Evolutionary conservation across 2,329 filamentous ascomycete genomes (phyloP), one percentile per base, ranked within the genome.

Genomic region (Cladophialophora carrionii): DNA sequence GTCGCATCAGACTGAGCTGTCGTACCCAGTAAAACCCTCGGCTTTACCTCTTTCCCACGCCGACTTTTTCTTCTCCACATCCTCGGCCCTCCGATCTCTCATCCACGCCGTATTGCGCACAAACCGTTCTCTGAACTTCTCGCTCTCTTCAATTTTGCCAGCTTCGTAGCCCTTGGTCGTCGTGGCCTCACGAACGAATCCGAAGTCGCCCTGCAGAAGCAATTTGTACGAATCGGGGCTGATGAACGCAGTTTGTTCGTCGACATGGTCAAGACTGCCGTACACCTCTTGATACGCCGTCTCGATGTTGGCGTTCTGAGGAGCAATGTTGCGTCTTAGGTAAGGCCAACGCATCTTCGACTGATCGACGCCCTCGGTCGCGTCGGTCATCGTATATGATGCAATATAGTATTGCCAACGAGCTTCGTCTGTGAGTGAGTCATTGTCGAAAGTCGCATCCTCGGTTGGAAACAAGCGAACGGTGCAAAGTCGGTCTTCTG

Each of bases 331-430:
- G 64, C 90, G 88, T 57, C 86, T 84, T 17, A 94, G 82, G 64
- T 92, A 86, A 4, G 87, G 84, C 78, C 87, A 89, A 67, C 85
- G 86, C 72, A 92, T 83, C 55, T 85, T 85, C 5, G 84, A 83
- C 57, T 88, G 82, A 6, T 84, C 80, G 2, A 95, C 84, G 14
- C 90, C 90, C 77, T 95, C 91, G 0, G 95, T 99, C 1, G 91
- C 90, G 73, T 96, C 92, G 26, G 93, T 85, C 68, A 92, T 91
- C 71, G 92, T 90, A 77, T 90, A 98, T 0, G 93, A 92, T 20
- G 94, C 93, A 63, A 96, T 91, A 76, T 99, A 99, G 79, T 96
- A 96, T 72, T 94, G 91, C 95, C 95, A 99, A 46, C 87, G 81
- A 68, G 84, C 83, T 69, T 87, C 83, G 3, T 81, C 78, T 59